A percentile compares a stretch with the other conserved stretches of the same genome.
phyloP scores from a whole-genome alignment of 441 rosid species.

The Arabidopsis hybrid region DNA sequence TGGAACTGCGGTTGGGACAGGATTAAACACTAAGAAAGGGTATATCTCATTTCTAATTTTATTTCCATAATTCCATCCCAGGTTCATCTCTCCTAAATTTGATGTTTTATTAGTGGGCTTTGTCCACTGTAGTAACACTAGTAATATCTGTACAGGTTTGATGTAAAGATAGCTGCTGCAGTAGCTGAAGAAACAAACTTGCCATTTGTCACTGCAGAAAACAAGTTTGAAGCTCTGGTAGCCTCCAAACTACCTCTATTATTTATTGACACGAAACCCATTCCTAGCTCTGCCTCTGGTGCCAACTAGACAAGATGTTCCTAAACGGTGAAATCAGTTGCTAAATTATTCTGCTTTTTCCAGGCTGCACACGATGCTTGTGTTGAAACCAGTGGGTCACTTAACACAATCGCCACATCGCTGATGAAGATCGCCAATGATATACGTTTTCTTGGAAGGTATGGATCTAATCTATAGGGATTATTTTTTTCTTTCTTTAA shows the following conservation, averaged over 20 bases:
- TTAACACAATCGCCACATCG: constrained; percentile 82
- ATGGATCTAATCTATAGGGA: constrained; percentile 17
- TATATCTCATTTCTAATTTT: constrained; percentile 45
- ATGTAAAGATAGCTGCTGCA: constrained; percentile 88
- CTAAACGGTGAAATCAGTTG: constrained; percentile 14
- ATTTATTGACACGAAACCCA: constrained; percentile 10
- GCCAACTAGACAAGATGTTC: constrained; percentile 14
- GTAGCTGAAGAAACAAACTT: constrained; percentile 92
- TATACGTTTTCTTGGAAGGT: constrained; percentile 93
- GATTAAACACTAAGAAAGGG: constrained; percentile 98
- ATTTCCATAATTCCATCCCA: constrained; percentile 8
- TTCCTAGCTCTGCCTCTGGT: constrained; percentile 14
- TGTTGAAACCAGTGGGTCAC: constrained; percentile 96
- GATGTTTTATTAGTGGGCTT: constrained; percentile 7
- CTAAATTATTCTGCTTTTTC: constrained; percentile 32
- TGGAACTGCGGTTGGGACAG: constrained; percentile 99
- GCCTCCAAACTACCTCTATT: constrained; percentile 40
- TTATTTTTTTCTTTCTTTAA: constrained; percentile 2
- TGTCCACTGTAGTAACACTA: constrained; percentile 27
- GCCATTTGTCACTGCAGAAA: constrained; percentile 93
- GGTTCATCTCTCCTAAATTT: background rate
- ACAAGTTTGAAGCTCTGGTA: constrained; percentile 98
- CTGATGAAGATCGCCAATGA: constrained; percentile 96
- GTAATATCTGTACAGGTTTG: constrained; percentile 64
- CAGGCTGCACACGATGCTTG: constrained; percentile 99